These are phyloP conservation scores for Zasmidium angulare DNA, from an alignment of 2,329 filamentous ascomycete genomes.

Conservation along the genomic window DNA sequence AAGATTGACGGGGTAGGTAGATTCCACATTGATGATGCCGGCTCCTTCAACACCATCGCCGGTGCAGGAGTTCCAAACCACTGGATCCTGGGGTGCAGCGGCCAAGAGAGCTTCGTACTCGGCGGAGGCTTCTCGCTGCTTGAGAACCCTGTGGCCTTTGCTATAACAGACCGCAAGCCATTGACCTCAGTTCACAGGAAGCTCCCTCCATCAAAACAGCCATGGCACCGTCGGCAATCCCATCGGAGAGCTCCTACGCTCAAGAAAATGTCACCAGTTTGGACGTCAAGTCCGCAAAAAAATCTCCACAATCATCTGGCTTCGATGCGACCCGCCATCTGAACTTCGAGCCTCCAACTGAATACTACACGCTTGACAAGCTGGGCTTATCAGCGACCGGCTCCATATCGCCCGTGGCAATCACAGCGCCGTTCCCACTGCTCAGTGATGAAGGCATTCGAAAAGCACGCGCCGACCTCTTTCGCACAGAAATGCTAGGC, in stretches of 20 bases:
- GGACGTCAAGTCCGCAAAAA: not conserved
- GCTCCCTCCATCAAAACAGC: not conserved
- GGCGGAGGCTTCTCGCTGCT: not conserved
- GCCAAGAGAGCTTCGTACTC: not conserved
- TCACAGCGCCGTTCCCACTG: slow-evolving; percentile 64
- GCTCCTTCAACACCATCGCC: not conserved
- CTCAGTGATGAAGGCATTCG: slow-evolving; percentile 61
- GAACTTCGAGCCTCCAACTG: slow-evolving; percentile 1
- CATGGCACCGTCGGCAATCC: not conserved
- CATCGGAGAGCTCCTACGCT: not conserved
- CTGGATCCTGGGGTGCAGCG: not conserved
- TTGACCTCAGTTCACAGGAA: too few relatives aligned
- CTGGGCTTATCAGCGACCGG: slow-evolving; percentile 39
- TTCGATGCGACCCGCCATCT: slow-evolving; percentile 2
- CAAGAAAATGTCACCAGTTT: not conserved
- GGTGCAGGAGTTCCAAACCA: not conserved
- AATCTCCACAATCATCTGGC: not conserved
- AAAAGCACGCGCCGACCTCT: slow-evolving; percentile 42
- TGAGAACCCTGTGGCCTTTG: too few relatives aligned
- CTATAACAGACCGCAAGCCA: too few relatives aligned
- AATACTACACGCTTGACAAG: slow-evolving; percentile 5
- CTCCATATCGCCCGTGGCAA: slow-evolving; percentile 59
- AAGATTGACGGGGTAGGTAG: not conserved
- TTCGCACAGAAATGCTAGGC: slow-evolving; percentile 63
- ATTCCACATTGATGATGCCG: not conserved